Evolutionary conservation across 1,284 basidiomycete genomes (phyloP).

Genomic region (Papiliotrema laurentii): DNA sequence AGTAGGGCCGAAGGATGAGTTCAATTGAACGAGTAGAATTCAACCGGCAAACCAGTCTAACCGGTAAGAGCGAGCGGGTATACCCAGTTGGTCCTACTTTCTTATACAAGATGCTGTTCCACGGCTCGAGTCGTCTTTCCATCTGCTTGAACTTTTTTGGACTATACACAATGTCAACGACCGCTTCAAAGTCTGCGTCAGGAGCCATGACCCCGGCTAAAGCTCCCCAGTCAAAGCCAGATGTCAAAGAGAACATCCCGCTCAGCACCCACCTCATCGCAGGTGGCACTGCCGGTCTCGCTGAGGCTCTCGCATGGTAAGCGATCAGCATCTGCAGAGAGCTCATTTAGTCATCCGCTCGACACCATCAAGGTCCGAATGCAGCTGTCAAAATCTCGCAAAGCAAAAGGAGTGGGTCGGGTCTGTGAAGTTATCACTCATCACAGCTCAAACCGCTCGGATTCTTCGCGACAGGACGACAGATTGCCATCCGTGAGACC

Average conservation of each 20-base stretch:
- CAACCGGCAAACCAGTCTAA: too few species aligned
- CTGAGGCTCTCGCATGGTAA: constrained; percentile 70
- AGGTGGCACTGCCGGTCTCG: constrained; percentile 83
- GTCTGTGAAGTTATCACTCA: background rate
- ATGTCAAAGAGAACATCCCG: constrained; percentile 45
- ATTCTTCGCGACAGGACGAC: constrained; percentile 84
- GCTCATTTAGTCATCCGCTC: constrained; percentile 54
- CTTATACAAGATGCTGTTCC: too few species aligned
- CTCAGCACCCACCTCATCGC: constrained; percentile 89
- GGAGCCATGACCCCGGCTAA: too few species aligned
- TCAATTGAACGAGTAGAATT: too few species aligned
- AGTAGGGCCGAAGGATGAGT: too few species aligned
- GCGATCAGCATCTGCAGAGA: constrained; percentile 6
- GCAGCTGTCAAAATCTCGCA: constrained; percentile 83
- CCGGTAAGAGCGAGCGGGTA: too few species aligned
- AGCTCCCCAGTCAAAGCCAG: too few species aligned
- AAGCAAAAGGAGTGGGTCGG: constrained; percentile 65
- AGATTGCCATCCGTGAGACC: constrained; percentile 88
- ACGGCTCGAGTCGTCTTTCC: too few species aligned
- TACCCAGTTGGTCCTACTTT: too few species aligned
- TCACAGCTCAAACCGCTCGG: constrained; percentile 81
- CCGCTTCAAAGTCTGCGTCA: too few species aligned
- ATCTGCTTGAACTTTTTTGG: too few species aligned
- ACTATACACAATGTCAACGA: too few species aligned
- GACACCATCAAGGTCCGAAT: constrained; percentile 99